phyloP scores from a whole-genome alignment of 2,329 filamentous ascomycete species.

The Oidium heveae region DNA sequence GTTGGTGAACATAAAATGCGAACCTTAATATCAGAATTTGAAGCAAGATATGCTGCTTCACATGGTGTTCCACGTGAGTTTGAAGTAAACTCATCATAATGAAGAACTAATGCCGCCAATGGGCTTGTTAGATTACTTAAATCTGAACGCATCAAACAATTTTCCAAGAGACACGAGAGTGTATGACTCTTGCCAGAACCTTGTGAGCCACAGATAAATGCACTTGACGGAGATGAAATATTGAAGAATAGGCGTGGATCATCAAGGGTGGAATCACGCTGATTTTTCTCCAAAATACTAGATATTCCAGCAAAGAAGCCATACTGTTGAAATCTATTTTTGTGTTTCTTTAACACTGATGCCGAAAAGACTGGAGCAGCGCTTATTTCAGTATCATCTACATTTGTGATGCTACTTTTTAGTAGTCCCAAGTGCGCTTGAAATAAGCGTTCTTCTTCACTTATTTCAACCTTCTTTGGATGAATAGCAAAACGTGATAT shows the following conservation, averaged over 20 bases:
- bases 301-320: conserved; percentile 7
- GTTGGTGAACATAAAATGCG: conserved; percentile 5
- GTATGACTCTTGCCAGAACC: conserved; percentile 37
- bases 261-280: neutral
- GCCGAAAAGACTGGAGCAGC: conserved; percentile 7
- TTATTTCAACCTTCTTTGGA: neutral
- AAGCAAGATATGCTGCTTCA: conserved; percentile 29
- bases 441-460: neutral
- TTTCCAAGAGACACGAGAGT: conserved; percentile 25
- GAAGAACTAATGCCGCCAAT: conserved; percentile 27
- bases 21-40: conserved; percentile 3
- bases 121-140: conserved; percentile 21
- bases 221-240: conserved; percentile 27
- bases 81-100: conserved; percentile 24
- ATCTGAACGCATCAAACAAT: conserved; percentile 16
- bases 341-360: conserved; percentile 4
- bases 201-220: conserved; percentile 37
- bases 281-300: conserved; percentile 1
- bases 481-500: neutral
- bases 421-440: neutral
- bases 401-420: neutral
- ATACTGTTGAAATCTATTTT: conserved; percentile 7
- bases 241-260: conserved; percentile 22
- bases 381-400: neutral
- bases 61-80: conserved; percentile 15